Evolutionary conservation across 1,284 basidiomycete genomes (phyloP).

Genomic region (Puccinia novopanici): DNA sequence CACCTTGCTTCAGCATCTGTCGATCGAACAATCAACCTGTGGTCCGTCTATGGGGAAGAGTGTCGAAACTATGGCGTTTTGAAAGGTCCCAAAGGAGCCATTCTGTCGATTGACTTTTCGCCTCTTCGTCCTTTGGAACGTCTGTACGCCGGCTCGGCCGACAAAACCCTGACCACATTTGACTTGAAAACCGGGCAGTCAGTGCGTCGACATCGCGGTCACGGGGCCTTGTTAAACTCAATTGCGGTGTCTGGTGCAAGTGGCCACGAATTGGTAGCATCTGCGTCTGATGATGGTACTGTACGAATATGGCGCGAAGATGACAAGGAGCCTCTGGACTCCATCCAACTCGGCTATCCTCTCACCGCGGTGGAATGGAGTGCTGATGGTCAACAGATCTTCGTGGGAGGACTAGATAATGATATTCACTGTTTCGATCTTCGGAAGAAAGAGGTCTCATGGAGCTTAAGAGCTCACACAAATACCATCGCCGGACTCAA

Average conservation of each 20-base stretch:
- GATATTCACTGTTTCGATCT: slow-evolving; percentile 55
- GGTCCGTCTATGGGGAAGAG: slow-evolving; percentile 44
- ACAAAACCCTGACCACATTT: slow-evolving; percentile 58
- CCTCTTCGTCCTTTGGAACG: slow-evolving; percentile 54
- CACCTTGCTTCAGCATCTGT: slow-evolving; percentile 55
- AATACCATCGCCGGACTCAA: slow-evolving; percentile 53
- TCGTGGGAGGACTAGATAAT: slow-evolving; percentile 59
- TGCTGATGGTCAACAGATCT: slow-evolving; percentile 57
- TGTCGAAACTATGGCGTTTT: slow-evolving; percentile 52
- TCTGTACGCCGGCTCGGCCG: slow-evolving; percentile 55
- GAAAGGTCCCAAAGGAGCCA: slow-evolving; percentile 50
- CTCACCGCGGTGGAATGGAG: slow-evolving; percentile 58
- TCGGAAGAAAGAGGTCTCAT: slow-evolving; percentile 43
- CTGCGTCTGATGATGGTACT: slow-evolving; percentile 57
- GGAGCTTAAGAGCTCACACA: slow-evolving; percentile 39
- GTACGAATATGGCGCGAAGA: slow-evolving; percentile 58
- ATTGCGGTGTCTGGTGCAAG: slow-evolving; percentile 54
- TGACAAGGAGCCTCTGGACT: slow-evolving; percentile 55
- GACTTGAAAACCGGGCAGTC: slow-evolving; percentile 55
- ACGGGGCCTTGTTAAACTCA: slow-evolving; percentile 57
- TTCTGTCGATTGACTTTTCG: slow-evolving; percentile 51
- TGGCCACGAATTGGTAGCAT: slow-evolving; percentile 54
- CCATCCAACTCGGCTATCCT: slow-evolving; percentile 57
- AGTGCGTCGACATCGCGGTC: slow-evolving; percentile 56
- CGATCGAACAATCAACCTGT: slow-evolving; percentile 55